Conservation (phyloP, 2,329 filamentous ascomycete species). For the Penicillium concentricum region DNA sequence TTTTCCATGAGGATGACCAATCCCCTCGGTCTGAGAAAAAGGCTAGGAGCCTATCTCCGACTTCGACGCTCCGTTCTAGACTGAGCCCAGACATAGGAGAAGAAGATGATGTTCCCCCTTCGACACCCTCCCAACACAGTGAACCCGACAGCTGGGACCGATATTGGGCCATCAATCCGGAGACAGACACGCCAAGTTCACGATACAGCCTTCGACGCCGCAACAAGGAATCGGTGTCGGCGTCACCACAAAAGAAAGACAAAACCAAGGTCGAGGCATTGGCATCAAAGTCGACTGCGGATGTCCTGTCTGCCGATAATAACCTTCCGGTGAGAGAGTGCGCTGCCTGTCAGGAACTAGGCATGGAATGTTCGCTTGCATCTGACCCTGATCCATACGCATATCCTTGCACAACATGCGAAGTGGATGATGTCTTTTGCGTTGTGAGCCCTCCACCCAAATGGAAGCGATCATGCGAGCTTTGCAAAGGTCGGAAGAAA, state of each 20-base stretch:
- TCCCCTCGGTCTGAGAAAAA: not conserved
- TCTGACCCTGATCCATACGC: slow-evolving; percentile 27
- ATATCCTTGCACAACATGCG: slow-evolving; percentile 41
- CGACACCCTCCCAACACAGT: not conserved
- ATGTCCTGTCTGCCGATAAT: not conserved
- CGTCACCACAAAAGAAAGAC: not conserved
- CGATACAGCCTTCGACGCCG: not conserved
- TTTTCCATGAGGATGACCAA: not conserved
- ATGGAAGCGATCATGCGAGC: slow-evolving; percentile 36
- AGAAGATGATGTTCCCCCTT: not conserved
- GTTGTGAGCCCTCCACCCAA: slow-evolving; percentile 33
- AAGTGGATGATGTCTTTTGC: slow-evolving; percentile 33
- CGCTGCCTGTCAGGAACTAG: slow-evolving; percentile 26
- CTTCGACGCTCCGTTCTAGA: not conserved
- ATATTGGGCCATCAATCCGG: slow-evolving; percentile 1
- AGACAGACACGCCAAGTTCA: not conserved
- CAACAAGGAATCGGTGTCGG: not conserved
- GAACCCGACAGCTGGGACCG: slow-evolving; percentile 1
- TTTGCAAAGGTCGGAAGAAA: slow-evolving; percentile 28
- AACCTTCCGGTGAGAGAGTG: slow-evolving; percentile 35
- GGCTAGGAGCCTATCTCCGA: not conserved
- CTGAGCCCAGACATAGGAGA: not conserved
- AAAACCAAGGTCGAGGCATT: not conserved
- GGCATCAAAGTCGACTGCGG: not conserved
- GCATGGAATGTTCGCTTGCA: slow-evolving; percentile 34